Conservation (phyloP, 192 early-diverging fungal species). For the Kappamyces sp. region DNA sequence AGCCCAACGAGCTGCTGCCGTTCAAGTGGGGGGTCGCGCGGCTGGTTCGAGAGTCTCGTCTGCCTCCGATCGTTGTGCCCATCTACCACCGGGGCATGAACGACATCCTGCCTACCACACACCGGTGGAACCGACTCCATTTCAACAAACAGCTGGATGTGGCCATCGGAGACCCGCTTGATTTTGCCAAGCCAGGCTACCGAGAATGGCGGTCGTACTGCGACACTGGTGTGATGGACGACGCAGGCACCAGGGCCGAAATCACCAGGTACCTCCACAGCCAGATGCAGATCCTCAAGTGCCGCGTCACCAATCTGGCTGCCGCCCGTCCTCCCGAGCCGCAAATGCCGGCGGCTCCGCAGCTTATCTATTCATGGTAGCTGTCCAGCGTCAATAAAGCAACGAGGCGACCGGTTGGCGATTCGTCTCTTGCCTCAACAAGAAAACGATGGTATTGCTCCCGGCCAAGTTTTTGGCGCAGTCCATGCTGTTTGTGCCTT, state of each 20-base stretch:
- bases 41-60: constrained; percentile 73
- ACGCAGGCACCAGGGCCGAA: constrained; percentile 41
- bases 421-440: no score
- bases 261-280: constrained; percentile 44
- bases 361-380: no score
- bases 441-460: no score
- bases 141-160: constrained; percentile 54
- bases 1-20: constrained; percentile 40
- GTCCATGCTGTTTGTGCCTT: no score
- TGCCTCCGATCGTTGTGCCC: constrained; percentile 64
- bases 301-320: no score
- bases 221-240: constrained; percentile 33
- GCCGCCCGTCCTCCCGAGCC: no score
- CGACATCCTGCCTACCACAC: constrained; percentile 25
- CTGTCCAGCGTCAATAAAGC: no score
- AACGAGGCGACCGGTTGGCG: no score
- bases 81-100: constrained; percentile 54
- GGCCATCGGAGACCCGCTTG: constrained; percentile 68
- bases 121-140: constrained; percentile 7
- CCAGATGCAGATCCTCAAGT: constrained; percentile 14
- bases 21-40: constrained; percentile 88
- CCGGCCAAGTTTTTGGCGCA: no score
- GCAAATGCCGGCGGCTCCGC: no score
- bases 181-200: constrained; percentile 56
- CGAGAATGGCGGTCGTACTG: constrained; percentile 30